Conservation (phyloP, 352 stramenopile species). For the Phytopythium ostracodes region DNA sequence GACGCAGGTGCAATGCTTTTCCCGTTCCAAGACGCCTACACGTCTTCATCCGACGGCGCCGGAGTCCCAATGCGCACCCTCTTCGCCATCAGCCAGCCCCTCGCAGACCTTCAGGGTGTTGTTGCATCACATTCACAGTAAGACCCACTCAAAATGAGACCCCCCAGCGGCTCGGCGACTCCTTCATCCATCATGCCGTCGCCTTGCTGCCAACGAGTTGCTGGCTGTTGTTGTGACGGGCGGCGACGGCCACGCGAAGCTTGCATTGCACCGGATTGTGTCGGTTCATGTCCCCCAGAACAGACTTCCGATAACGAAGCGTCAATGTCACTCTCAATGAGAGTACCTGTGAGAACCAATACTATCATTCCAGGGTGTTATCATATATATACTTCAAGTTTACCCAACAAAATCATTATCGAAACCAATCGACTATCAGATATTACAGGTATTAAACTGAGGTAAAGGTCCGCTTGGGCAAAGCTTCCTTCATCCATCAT, state of each 20-base stretch:
- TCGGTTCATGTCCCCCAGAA: not conserved
- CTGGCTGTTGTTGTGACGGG: not conserved
- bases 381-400: not conserved
- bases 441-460: not conserved
- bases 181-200: not conserved
- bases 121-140: no score
- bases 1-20: not conserved
- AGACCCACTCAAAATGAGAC: no score
- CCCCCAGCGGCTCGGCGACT: no score
- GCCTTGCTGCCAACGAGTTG: not conserved
- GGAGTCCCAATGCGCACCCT: no score
- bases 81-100: no score
- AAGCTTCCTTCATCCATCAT: slow-evolving; percentile 8
- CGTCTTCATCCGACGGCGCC: no score
- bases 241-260: not conserved
- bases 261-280: slow-evolving; percentile 7
- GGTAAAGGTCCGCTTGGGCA: not conserved
- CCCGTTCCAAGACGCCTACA: no score
- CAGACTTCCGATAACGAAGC: not conserved
- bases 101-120: no score
- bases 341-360: not conserved
- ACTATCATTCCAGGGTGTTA: not conserved
- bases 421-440: not conserved
- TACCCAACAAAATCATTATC: slow-evolving; percentile 2
- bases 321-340: not conserved